These are phyloP conservation scores for Pharnaceum exiguum DNA, from an alignment of 148 eudicot species.

Conservation along the genomic window DNA sequence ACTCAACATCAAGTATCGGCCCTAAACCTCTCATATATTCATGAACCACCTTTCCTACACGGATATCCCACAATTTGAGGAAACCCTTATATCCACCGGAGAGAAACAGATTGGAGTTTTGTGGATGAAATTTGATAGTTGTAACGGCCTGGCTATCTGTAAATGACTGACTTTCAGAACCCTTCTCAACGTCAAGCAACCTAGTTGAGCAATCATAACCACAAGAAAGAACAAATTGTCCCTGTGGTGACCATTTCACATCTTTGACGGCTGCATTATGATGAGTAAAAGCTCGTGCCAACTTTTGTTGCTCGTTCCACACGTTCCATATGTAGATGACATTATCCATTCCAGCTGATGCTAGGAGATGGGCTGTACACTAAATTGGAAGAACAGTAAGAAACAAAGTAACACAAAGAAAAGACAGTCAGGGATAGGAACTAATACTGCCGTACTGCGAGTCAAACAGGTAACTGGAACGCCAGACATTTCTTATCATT, in stretches of 20 bases:
- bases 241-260: slow-evolving; percentile 72
- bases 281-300: slow-evolving; percentile 48
- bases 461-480: too few relatives aligned
- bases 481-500: neutral
- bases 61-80: slow-evolving; percentile 81
- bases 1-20: slow-evolving; percentile 83
- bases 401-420: slow-evolving; percentile 12
- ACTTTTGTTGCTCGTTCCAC: slow-evolving; percentile 62
- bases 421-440: neutral
- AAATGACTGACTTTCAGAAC: slow-evolving; percentile 58
- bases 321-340: slow-evolving; percentile 76
- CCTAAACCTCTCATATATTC: slow-evolving; percentile 59
- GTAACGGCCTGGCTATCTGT: slow-evolving; percentile 78
- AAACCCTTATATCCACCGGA: slow-evolving; percentile 85
- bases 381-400: slow-evolving; percentile 37
- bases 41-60: slow-evolving; percentile 55
- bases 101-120: slow-evolving; percentile 62
- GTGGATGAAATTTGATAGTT: slow-evolving; percentile 64
- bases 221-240: slow-evolving; percentile 73
- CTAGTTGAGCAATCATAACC: slow-evolving; percentile 76
- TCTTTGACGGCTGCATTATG: slow-evolving; percentile 89
- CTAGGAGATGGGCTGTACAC: slow-evolving; percentile 92
- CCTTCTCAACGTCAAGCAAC: slow-evolving; percentile 73
- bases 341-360: slow-evolving; percentile 95
- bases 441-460: too few relatives aligned